These are phyloP conservation scores for Hemisphaericaspora xylanilytica DNA, from an alignment of 1,139 yeast genomes.

Conservation along the genomic window DNA sequence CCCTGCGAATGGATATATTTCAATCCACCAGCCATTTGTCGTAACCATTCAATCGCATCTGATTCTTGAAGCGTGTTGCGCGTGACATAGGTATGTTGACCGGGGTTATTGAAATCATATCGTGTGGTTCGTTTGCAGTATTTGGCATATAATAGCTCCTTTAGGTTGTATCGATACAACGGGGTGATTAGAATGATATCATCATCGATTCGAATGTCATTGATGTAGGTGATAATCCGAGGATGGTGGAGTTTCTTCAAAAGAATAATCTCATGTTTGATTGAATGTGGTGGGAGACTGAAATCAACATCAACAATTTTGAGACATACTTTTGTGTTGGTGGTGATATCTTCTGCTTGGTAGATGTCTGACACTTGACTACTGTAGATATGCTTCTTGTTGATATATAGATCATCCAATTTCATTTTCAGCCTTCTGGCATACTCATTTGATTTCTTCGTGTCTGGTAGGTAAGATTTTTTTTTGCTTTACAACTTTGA, in stretches of 20 bases:
- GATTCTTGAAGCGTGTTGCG: conserved; percentile 10
- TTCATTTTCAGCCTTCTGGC: conserved; percentile 6
- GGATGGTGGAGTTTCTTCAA: conserved; percentile 23
- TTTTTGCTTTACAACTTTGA: background rate
- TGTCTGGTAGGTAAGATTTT: background rate
- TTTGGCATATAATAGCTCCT: conserved; percentile 19
- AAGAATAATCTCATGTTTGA: conserved; percentile 31
- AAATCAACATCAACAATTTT: conserved; percentile 43
- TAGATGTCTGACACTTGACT: conserved; percentile 41
- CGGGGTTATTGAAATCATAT: conserved; percentile 8
- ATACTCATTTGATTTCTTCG: background rate
- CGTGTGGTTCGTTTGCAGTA: conserved; percentile 14
- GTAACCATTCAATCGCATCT: conserved; percentile 18
- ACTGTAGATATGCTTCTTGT: conserved; percentile 25
- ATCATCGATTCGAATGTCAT: conserved; percentile 27
- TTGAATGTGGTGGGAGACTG: conserved; percentile 37
- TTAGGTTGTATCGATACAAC: conserved; percentile 28
- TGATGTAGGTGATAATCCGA: conserved; percentile 23
- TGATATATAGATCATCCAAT: conserved; percentile 15
- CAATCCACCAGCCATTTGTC: conserved; percentile 21
- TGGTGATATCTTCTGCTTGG: conserved; percentile 19
- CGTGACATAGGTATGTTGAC: conserved; percentile 3
- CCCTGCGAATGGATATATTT: conserved; percentile 40
- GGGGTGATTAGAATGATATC: conserved; percentile 37
- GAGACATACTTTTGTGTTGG: conserved; percentile 25